Percentiles rank a stretch among this genome's conserved stretches.
Conservation (phyloP, 352 stramenopile species). For the Phytophthora fragariae region DNA sequence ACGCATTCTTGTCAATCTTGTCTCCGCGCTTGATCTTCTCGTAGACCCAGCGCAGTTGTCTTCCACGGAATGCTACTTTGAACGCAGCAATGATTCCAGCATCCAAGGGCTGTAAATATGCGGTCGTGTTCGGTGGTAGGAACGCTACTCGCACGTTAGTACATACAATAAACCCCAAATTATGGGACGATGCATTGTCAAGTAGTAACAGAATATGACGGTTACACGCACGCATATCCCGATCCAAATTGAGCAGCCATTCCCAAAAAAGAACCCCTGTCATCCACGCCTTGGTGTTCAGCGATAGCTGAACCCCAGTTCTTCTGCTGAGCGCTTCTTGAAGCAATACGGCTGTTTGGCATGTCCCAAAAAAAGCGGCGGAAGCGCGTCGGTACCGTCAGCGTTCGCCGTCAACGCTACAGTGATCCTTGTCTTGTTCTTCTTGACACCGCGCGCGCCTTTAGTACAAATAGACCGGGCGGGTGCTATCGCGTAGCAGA, state of each 20-base stretch:
- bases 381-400: too few species aligned
- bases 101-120: slow-evolving; percentile 3
- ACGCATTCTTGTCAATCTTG: too few species aligned
- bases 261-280: slow-evolving; percentile 4
- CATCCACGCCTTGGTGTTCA: slow-evolving; percentile 13
- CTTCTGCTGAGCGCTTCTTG: background rate
- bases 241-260: background rate
- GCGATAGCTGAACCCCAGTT: background rate
- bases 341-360: too few species aligned
- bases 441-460: too few species aligned
- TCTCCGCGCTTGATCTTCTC: too few species aligned
- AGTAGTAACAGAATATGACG: background rate
- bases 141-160: background rate
- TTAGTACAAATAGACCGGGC: too few species aligned
- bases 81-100: slow-evolving; percentile 4
- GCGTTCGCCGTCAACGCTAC: too few species aligned
- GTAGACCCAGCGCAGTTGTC: too few species aligned
- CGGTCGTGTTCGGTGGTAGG: background rate
- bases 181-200: slow-evolving; percentile 11
- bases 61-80: too few species aligned
- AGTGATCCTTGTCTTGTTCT: too few species aligned
- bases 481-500: too few species aligned
- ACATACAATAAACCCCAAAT: background rate
- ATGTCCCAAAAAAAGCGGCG: too few species aligned
- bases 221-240: slow-evolving; percentile 1